Conservation (phyloP, 2,329 filamentous ascomycete genomes). For the Ceratocystis smalleyi region DNA sequence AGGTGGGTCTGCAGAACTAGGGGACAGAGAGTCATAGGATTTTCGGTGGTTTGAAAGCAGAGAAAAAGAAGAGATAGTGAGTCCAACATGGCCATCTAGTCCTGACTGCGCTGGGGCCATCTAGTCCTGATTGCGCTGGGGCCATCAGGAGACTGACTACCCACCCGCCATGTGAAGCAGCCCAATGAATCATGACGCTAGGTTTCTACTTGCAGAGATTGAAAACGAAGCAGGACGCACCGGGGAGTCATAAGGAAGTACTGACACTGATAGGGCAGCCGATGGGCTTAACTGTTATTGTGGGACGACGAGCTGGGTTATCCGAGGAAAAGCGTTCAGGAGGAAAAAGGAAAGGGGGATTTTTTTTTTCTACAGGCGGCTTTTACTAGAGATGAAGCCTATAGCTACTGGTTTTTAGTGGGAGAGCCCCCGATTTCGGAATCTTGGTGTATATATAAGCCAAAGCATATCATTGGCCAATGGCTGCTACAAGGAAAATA, state of each 20-base stretch:
- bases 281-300: neutral
- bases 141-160: neutral
- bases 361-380: neutral
- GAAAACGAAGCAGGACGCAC: neutral
- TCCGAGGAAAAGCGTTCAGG: neutral
- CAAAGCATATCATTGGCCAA: neutral
- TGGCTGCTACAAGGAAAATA: neutral
- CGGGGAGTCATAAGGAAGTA: neutral
- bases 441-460: neutral
- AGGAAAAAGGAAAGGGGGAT: neutral
- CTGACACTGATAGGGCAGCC: neutral
- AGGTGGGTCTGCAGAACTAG: neutral
- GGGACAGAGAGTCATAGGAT: neutral
- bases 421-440: neutral
- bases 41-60: neutral
- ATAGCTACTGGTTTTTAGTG: neutral
- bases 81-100: neutral
- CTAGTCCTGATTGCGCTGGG: neutral
- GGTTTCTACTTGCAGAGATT: neutral
- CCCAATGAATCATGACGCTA: neutral
- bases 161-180: neutral
- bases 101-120: neutral
- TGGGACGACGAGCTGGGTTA: neutral
- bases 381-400: neutral
- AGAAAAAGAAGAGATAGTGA: neutral